Conservation (phyloP, 768 basidiomycete species). For the Termitomyces sp. region DNA sequence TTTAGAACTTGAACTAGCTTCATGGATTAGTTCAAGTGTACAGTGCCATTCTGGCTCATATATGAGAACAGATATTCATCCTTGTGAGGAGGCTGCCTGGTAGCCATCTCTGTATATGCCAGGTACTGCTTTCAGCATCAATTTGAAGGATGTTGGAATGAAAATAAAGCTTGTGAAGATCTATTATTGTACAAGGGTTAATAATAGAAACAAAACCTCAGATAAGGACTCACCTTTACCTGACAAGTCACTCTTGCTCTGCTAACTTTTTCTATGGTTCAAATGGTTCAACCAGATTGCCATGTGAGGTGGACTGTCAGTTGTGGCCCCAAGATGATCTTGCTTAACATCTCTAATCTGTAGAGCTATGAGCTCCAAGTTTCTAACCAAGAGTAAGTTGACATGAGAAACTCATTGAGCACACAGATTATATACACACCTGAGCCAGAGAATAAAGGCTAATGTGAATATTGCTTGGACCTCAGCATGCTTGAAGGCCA, state of each 20-base stretch:
- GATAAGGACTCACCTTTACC: neutral
- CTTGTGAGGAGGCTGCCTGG: constrained; percentile 13
- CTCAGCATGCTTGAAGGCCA: constrained; percentile 8
- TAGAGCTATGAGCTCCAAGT: constrained; percentile 7
- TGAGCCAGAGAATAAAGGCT: constrained; percentile 13
- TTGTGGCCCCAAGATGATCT: neutral
- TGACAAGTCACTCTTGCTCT: neutral
- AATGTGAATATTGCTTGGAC: no score
- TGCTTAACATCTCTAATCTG: neutral
- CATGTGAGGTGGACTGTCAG: neutral
- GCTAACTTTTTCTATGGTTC: constrained; percentile 1
- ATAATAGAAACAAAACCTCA: neutral
- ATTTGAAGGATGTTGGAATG: constrained; percentile 13
- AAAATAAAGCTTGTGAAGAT: neutral
- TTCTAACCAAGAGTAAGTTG: neutral
- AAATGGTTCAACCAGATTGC: neutral
- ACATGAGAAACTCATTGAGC: no score
- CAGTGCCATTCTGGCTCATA: constrained; percentile 20
- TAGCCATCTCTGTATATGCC: constrained; percentile 9
- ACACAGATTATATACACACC: constrained; percentile 6
- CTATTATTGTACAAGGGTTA: neutral
- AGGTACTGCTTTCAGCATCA: constrained; percentile 17
- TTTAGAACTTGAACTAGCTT: constrained; percentile 18
- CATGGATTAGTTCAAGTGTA: neutral
- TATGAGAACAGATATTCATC: constrained; percentile 31